Evolutionary conservation across 2,329 filamentous ascomycete genomes (phyloP), one percentile per base, ranked within the genome.

Genomic region (Monilinia aucupariae): DNA sequence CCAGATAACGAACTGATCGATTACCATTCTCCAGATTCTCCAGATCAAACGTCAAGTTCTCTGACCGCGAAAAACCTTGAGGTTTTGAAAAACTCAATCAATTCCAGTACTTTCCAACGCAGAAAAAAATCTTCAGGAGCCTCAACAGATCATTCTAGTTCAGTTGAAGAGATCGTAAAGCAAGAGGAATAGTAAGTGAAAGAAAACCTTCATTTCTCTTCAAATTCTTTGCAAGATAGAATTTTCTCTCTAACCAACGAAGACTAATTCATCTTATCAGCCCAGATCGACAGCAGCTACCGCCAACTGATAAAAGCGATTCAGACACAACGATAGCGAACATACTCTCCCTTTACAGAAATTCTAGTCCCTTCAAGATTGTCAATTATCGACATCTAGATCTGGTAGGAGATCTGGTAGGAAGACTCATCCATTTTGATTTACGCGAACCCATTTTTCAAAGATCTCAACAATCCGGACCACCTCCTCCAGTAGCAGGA

Each of bases 371-470:
- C 12, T 27, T 34, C 41, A 41, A 56, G 20, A 13, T 55, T 22
- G 9, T 47, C 27, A 47, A 34, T 6, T 25, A 25, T 56, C 27
- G 27, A 22, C 2, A 12, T 34, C 32, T 47, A 34, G n/a, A 17
- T 56, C 5, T 47, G 22, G 54, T 47, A 25, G 54, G 41, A 25
- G 54, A 56, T 47, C 7, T 56, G 9, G 54, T 47, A 20, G 54
- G 54, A 47, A 45, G 54, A 56, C 20, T 56, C 34, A 17, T 56
- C n/a, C 41, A 56, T 56, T 34, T 56, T 13, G 30, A 56, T 56
- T 30, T 22, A 9, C 30, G 8, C 41, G 54, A 47, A 17, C 27
- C 27, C n/a, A 25, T 17, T 22, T 43, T 34, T 22, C 41, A 15
- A 9, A 12, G n/a, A 25, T 25, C 43, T 47, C 41, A 47, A 20